A percentile compares a stretch with the other conserved stretches of the same genome.
phyloP scores from a whole-genome alignment of 225 moss, liverwort and hornwort genomes.

The Marchantia polymorpha region DNA sequence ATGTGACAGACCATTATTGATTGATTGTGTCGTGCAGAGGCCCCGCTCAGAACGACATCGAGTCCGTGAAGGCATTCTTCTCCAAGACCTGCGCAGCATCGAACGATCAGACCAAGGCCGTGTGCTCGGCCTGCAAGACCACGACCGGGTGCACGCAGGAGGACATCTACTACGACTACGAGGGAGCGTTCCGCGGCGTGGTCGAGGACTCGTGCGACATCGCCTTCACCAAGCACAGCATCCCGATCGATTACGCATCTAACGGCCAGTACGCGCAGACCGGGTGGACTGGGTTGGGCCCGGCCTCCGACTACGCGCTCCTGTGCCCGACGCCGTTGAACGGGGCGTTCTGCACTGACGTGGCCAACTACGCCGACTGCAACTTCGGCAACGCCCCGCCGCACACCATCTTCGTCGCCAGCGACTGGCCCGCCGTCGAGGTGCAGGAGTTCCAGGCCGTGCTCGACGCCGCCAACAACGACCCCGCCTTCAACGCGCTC shows the following conservation, averaged over 20 bases:
- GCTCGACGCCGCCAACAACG: conserved; percentile 36
- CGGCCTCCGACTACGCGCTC: conserved; percentile 23
- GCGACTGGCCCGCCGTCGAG: conserved; percentile 14
- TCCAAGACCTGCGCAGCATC: conserved; percentile 38
- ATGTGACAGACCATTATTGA: neutral
- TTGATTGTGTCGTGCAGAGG: too few relatives aligned
- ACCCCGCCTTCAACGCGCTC: conserved; percentile 29
- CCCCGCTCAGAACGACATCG: conserved; percentile 26
- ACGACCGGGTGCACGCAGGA: conserved; percentile 27
- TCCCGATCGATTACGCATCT: conserved; percentile 29
- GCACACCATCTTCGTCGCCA: conserved; percentile 33
- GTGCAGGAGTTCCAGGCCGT: conserved; percentile 26
- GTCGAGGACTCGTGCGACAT: conserved; percentile 42
- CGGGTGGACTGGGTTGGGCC: conserved; percentile 33
- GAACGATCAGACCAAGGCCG: conserved; percentile 4
- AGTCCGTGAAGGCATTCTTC: conserved; percentile 42
- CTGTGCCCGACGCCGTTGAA: conserved; percentile 29
- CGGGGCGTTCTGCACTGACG: conserved; percentile 25
- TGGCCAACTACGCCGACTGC: conserved; percentile 31
- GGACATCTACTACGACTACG: conserved; percentile 42
- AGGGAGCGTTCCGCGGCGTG: conserved; percentile 42
- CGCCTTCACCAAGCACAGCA: conserved; percentile 50
- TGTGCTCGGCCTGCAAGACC: conserved; percentile 41
- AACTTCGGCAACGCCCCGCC: conserved; percentile 50
- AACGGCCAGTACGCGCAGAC: conserved; percentile 35